These are phyloP conservation scores for Parascedosporium putredinis DNA, from an alignment of 2,329 filamentous ascomycete genomes.

Conservation along the genomic window DNA sequence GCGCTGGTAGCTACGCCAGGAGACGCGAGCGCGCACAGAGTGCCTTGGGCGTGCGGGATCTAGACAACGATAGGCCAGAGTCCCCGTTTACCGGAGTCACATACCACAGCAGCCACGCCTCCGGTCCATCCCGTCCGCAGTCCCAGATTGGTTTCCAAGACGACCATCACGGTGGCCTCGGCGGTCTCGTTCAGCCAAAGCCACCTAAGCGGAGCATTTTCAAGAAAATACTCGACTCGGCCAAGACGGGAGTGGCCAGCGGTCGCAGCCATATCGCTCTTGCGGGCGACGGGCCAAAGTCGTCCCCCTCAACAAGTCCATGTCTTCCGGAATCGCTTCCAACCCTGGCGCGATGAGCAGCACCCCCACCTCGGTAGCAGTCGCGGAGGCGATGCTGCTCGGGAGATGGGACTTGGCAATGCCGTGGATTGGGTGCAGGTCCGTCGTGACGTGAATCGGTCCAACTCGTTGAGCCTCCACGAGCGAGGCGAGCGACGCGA, in stretches of 20 bases:
- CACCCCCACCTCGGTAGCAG: constrained; percentile 4
- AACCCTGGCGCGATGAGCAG: constrained; percentile 3
- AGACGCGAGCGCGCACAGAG: constrained; percentile 57
- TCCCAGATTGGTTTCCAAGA: constrained; percentile 57
- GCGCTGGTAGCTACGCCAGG: constrained; percentile 83
- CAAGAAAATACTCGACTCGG: constrained; percentile 88
- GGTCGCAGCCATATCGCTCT: constrained; percentile 75
- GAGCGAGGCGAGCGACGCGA: constrained; percentile 78
- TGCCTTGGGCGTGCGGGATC: constrained; percentile 50
- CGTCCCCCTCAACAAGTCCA: constrained; percentile 32
- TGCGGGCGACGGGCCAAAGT: constrained; percentile 32
- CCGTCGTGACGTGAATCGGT: constrained; percentile 86
- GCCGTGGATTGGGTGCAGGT: constrained; percentile 93
- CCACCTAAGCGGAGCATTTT: constrained; percentile 82
- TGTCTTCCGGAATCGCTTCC: not conserved
- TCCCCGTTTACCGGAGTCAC: constrained; percentile 68
- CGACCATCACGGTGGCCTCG: constrained; percentile 60
- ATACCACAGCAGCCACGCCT: constrained; percentile 82
- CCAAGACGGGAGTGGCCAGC: constrained; percentile 86
- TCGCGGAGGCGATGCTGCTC: constrained; percentile 34
- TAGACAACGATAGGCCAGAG: constrained; percentile 44
- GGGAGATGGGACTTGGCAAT: constrained; percentile 57
- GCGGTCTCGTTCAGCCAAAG: constrained; percentile 68
- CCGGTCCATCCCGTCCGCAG: constrained; percentile 43
- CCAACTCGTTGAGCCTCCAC: constrained; percentile 83